Evolutionary conservation across 208 protist species (phyloP).

Genomic region (Blastocrithidia nonstop): DNA sequence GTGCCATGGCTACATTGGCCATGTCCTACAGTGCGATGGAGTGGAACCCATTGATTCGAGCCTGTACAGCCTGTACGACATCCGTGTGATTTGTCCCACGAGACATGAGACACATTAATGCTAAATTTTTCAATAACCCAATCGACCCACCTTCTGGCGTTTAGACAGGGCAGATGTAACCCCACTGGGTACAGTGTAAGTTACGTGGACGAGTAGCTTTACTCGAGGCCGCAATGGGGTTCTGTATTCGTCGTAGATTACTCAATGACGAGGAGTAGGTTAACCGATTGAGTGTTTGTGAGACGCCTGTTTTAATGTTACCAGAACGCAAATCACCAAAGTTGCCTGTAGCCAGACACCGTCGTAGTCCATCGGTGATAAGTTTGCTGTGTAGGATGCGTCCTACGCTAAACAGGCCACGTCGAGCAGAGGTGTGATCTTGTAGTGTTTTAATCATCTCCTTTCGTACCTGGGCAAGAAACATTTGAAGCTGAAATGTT

Average conservation of each 20-base stretch:
- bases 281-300: constrained; percentile 94
- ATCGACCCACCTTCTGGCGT: constrained; percentile 97
- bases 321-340: constrained; percentile 96
- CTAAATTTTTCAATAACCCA: constrained; percentile 99
- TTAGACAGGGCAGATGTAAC: constrained; percentile 99
- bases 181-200: constrained; percentile 98
- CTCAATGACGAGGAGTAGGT: constrained; percentile 97
- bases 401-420: constrained; percentile 32
- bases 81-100: constrained; percentile 89
- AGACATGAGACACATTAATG: constrained; percentile 96
- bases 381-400: constrained; percentile 92
- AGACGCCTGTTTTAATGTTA: constrained; percentile 92
- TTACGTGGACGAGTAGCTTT: constrained; percentile 96
- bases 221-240: constrained; percentile 96
- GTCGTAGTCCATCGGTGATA: constrained; percentile 93
- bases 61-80: constrained; percentile 54
- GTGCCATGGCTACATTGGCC: constrained; percentile 35
- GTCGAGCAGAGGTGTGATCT: constrained; percentile 43
- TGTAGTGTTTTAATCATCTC: constrained; percentile 86
- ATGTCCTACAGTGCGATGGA: constrained; percentile 65
- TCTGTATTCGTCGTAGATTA: constrained; percentile 96
- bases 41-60: constrained; percentile 51
- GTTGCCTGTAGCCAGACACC: constrained; percentile 97
- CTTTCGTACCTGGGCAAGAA: constrained; percentile 98
- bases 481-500: constrained; percentile 72